A percentile compares a stretch with the other conserved stretches of the same genome.
phyloP scores from a whole-genome alignment of 208 protist species.

The Leishmania guyanensis region DNA sequence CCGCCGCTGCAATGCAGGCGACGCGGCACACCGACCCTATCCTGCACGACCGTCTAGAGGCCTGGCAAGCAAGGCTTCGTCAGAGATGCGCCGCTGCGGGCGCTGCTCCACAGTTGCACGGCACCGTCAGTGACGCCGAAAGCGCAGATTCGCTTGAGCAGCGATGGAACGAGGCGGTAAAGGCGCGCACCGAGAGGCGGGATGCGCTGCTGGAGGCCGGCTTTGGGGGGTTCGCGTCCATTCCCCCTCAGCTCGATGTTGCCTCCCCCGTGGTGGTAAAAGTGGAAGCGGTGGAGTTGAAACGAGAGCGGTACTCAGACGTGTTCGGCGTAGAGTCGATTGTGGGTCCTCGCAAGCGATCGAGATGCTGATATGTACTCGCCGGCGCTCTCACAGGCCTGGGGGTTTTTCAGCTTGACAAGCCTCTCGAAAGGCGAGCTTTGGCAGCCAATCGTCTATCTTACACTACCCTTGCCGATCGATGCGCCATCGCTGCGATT shows the following conservation, averaged over 20 bases:
- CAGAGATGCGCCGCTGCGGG: slow-evolving; percentile 32
- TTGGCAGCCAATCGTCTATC: not conserved
- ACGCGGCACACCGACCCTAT: not conserved
- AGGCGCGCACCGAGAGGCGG: slow-evolving; percentile 10
- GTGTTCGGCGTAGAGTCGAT: slow-evolving; percentile 68
- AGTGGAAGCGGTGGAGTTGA: slow-evolving; percentile 29
- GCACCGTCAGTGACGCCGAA: slow-evolving; percentile 1
- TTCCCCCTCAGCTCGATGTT: slow-evolving; percentile 18
- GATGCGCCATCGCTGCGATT: not conserved
- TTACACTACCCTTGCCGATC: too few relatives aligned
- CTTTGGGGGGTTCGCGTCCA: slow-evolving; percentile 23
- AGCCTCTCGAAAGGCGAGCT: too few relatives aligned
- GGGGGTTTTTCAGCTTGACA: not conserved
- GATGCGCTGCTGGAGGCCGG: slow-evolving; percentile 35
- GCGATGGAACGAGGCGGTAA: slow-evolving; percentile 17
- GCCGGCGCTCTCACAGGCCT: too few relatives aligned
- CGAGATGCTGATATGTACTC: slow-evolving; percentile 7
- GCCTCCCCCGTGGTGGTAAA: slow-evolving; percentile 18
- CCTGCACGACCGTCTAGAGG: slow-evolving; percentile 27
- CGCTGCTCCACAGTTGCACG: not conserved
- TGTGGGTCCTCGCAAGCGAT: slow-evolving; percentile 32
- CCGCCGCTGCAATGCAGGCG: slow-evolving; percentile 21
- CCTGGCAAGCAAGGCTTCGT: slow-evolving; percentile 52
- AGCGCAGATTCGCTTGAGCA: slow-evolving; percentile 7
- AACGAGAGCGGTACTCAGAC: slow-evolving; percentile 55